phyloP scores from a whole-genome alignment of 495 filamentous ascomycete genomes.

The Lasiosphaeria hispida region DNA sequence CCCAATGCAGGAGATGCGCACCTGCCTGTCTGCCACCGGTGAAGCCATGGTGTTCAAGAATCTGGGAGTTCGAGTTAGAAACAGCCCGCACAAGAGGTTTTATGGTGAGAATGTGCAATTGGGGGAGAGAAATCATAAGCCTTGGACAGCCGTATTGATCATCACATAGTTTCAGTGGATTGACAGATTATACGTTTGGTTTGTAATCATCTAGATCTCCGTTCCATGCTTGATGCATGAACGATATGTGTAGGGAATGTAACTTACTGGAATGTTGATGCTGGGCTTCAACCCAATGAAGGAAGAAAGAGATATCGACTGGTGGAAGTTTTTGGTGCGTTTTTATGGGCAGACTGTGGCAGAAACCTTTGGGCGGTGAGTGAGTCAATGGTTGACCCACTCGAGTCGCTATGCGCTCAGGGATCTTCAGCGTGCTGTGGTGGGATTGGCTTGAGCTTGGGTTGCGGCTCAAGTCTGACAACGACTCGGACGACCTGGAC shows the following conservation, averaged over 20 bases:
- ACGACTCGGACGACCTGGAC: too few species aligned
- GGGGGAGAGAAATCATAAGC: slow-evolving; percentile 28
- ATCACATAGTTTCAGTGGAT: slow-evolving; percentile 43
- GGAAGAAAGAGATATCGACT: slow-evolving; percentile 12
- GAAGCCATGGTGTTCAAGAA: slow-evolving; percentile 27
- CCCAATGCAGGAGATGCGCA: slow-evolving; percentile 80
- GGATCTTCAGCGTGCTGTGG: background rate
- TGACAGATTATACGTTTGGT: slow-evolving; percentile 41
- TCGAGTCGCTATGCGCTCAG: background rate
- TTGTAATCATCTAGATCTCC: slow-evolving; percentile 37
- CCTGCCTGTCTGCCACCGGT: slow-evolving; percentile 25
- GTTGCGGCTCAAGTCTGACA: background rate
- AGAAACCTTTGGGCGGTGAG: slow-evolving; percentile 18
- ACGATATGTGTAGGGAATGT: background rate
- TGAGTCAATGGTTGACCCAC: background rate
- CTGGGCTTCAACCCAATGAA: slow-evolving; percentile 22
- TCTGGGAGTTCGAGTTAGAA: slow-evolving; percentile 22
- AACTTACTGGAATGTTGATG: slow-evolving; percentile 26
- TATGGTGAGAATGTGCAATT: slow-evolving; percentile 8
- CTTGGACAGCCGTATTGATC: slow-evolving; percentile 33
- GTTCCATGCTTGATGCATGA: background rate
- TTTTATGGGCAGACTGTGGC: slow-evolving; percentile 21
- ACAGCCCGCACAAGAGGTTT: background rate
- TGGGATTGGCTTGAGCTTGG: background rate
- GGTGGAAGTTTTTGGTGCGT: background rate